Base-by-base conservation (phyloP, 2,329 filamentous ascomycete species). In the Pyricularia grisea region DNA sequence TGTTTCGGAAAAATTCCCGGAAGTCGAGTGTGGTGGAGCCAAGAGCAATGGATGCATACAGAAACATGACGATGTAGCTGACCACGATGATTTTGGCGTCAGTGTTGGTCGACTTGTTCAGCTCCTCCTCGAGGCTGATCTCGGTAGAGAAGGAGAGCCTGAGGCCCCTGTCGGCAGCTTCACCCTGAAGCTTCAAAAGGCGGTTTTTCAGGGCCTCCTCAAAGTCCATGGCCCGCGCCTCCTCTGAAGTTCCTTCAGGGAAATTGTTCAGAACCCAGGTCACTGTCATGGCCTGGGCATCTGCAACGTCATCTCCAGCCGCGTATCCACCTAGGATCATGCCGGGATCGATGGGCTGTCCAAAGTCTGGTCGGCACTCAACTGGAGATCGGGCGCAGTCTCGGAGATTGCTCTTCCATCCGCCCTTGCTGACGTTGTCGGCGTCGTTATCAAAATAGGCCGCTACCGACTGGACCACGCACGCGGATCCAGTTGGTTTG, bases 11-110 rank as follows among this genome's bases (percentile, higher is more conserved):
- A 65, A 98, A 81, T 69, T 94, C 91, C 73, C 86, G 87, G 70
- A 94, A 81, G 0, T 90, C 92, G 69, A 97, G 83, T 6, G 91
- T 93, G 0, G 92, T 95, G 1, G 94, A 97, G 0, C 95, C 95
- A 0, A 99, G 84, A 0, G 95, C 94, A 68, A 99, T 81, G 6
- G 94, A 98, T 4, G 94, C 95, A 76, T 99, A 99, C 71, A 99
- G 81, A 79, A 99, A 99, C 95, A 99, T 99, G 81, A 97, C 92
- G 72, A 98, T 85, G 80, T 99, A 99, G 83, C 94, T 98, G 79
- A 99, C 90, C 68, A 94, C 88, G 28, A 99, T 89, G 74, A 99
- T 99, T 78, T 94, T 97, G 64, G 94, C 96, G 78, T 99, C 95
- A 0, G 95, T 98, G 78, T 99, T 99, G 67, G 93, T 97, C 55